A percentile compares a stretch with the other conserved stretches of the same genome.
Evolutionary conservation across 2,329 filamentous ascomycete genomes (phyloP).

Genomic region (Fusarium gaditjirri): DNA sequence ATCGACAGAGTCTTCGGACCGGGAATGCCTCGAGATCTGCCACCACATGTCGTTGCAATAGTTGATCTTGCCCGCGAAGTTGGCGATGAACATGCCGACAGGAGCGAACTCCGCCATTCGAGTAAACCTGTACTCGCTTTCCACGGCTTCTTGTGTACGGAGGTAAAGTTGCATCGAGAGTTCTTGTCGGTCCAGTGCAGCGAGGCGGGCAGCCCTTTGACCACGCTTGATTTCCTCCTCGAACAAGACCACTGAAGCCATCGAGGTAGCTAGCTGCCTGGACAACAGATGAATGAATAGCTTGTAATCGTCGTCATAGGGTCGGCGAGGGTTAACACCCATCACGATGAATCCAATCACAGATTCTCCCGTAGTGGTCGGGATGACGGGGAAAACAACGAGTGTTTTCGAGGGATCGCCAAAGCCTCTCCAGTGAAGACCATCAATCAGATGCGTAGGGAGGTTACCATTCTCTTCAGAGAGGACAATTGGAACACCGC

Average conservation of each 20-base stretch:
- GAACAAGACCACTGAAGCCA: slow-evolving; percentile 84
- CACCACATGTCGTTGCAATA: slow-evolving; percentile 86
- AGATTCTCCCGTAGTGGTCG: slow-evolving; percentile 75
- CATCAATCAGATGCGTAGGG: slow-evolving; percentile 71
- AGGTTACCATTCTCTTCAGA: slow-evolving; percentile 74
- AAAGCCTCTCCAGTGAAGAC: slow-evolving; percentile 76
- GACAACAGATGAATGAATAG: slow-evolving; percentile 80
- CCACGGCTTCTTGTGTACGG: slow-evolving; percentile 68
- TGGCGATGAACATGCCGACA: slow-evolving; percentile 87
- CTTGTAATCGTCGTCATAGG: slow-evolving; percentile 83
- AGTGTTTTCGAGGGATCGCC: slow-evolving; percentile 75
- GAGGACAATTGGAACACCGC: slow-evolving; percentile 73
- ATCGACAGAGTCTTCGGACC: slow-evolving; percentile 66
- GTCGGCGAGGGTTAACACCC: slow-evolving; percentile 80
- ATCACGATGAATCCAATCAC: slow-evolving; percentile 83
- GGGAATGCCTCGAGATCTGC: slow-evolving; percentile 75
- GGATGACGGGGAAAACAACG: slow-evolving; percentile 82
- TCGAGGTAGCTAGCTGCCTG: slow-evolving; percentile 79
- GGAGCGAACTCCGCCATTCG: slow-evolving; percentile 87
- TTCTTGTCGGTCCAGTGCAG: slow-evolving; percentile 80
- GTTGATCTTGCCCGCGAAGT: slow-evolving; percentile 74
- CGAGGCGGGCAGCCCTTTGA: slow-evolving; percentile 77
- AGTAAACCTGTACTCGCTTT: slow-evolving; percentile 82
- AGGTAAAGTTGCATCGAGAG: slow-evolving; percentile 79
- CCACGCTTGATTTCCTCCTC: slow-evolving; percentile 84